These are phyloP conservation scores for Dioscorea cayenensis DNA, from an alignment of 116 monocot species.

Conservation along the genomic window DNA sequence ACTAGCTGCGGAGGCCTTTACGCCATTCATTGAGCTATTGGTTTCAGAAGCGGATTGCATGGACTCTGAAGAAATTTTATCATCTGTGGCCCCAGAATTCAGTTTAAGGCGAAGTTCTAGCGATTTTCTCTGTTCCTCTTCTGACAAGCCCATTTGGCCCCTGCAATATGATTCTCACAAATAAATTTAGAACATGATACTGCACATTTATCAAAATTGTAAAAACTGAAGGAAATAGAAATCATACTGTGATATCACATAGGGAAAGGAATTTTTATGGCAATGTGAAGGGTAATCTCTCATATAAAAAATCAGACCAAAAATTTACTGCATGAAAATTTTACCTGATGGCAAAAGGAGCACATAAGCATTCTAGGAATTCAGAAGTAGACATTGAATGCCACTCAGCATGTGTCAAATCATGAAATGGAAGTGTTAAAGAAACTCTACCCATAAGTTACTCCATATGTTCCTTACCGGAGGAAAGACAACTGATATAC, in stretches of 20 bases:
- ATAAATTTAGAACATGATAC: not conserved
- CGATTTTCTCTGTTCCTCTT: slow-evolving; percentile 50
- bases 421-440: too few relatives aligned
- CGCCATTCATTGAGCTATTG: slow-evolving; percentile 1
- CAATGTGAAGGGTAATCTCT: too few relatives aligned
- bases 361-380: too few relatives aligned
- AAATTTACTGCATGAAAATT: too few relatives aligned
- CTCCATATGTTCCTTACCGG: too few relatives aligned
- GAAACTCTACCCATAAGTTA: too few relatives aligned
- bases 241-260: not conserved
- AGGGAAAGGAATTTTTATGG: too few relatives aligned
- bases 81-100: slow-evolving; percentile 1
- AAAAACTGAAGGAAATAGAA: not conserved
- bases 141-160: slow-evolving; percentile 66
- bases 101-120: slow-evolving; percentile 26
- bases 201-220: not conserved
- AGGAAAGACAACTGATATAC: too few relatives aligned
- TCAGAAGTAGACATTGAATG: too few relatives aligned
- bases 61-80: slow-evolving; percentile 10
- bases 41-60: slow-evolving; percentile 4
- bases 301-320: too few relatives aligned
- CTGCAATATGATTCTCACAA: slow-evolving; percentile 9
- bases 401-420: too few relatives aligned
- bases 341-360: too few relatives aligned
- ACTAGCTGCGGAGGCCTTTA: not conserved